Base-by-base conservation (phyloP, 768 basidiomycete genomes). In the Amanita fuliginea region DNA sequence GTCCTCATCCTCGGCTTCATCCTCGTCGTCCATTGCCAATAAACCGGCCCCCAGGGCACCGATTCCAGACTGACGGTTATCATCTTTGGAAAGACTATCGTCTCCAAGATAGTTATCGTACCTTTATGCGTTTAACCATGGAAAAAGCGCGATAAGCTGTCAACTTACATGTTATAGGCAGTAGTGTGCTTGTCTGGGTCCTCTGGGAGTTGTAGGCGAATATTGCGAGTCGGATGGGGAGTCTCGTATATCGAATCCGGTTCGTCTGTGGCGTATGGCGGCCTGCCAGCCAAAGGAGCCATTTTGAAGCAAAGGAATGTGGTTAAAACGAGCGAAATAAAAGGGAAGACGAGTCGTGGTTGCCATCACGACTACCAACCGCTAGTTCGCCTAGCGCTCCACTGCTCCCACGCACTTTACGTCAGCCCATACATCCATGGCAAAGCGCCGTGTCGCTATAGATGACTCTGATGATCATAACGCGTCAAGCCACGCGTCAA, bases 241-340 rank as follows among this genome's bases (percentile, higher is more conserved):
- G 69, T 64, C 53, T 77, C 70, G 60, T 78, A 85, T 55, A 73
- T 65, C 19, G 75, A 72, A 62, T 83, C 80, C 5, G 78, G 77
- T 57, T 81, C 75, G 65, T 86, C 78, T 33, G 80, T 83, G 41
- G 80, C 83, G 60, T 75, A 84, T 22, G 81, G 80, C 10, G 81
- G 80, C 64, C 68, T 72, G 52, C 78, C 77, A 61, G 79, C 78
- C 53, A 80, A 67, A 47, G 79, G 70, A 19, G 75, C 61, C 64
- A 68, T 67, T 43, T 32, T 18, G 18, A 39, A 37, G 9, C 24
- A 52, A 41, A 53, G 43, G 43, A 46, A 41, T 32, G 47, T 32
- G 45, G 42, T 28, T 34, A 28, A 46, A 34, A 45, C 11, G 40
- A 42, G 41, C 10, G 42, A 39, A 45, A 45, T n/a, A 26, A 33